A percentile compares a stretch with the other conserved stretches of the same genome.
Conservation (phyloP, 73 alveolate species). For the Tetrahymena elliotti region DNA sequence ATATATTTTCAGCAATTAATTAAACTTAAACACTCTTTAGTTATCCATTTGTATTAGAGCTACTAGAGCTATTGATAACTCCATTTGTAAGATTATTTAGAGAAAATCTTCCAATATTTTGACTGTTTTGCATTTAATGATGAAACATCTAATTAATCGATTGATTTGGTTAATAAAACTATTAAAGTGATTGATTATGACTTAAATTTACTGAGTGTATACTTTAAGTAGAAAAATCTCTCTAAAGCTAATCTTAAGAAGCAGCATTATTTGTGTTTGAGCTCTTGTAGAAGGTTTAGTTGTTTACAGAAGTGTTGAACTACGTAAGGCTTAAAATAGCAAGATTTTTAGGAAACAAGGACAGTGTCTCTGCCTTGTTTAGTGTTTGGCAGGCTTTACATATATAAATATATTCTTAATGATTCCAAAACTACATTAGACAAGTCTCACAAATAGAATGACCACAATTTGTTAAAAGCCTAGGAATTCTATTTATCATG, state of each 20-base stretch:
- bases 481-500: background rate
- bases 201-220: background rate
- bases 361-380: background rate
- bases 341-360: background rate
- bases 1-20: background rate
- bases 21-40: background rate
- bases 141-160: background rate
- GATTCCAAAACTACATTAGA: background rate
- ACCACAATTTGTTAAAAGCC: background rate
- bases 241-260: background rate
- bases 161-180: background rate
- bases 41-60: background rate
- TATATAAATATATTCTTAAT: background rate
- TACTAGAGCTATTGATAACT: background rate
- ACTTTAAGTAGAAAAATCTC: background rate
- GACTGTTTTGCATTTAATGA: background rate
- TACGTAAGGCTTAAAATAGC: background rate
- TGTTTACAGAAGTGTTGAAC: background rate
- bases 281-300: background rate
- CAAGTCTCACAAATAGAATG: background rate
- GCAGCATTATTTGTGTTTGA: background rate
- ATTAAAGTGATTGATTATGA: background rate
- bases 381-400: background rate
- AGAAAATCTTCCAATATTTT: background rate
- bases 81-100: background rate